Evolutionary conservation across 495 filamentous ascomycete species (phyloP), one percentile per base, ranked within the genome.

Genomic region (Neurospora sp.): DNA sequence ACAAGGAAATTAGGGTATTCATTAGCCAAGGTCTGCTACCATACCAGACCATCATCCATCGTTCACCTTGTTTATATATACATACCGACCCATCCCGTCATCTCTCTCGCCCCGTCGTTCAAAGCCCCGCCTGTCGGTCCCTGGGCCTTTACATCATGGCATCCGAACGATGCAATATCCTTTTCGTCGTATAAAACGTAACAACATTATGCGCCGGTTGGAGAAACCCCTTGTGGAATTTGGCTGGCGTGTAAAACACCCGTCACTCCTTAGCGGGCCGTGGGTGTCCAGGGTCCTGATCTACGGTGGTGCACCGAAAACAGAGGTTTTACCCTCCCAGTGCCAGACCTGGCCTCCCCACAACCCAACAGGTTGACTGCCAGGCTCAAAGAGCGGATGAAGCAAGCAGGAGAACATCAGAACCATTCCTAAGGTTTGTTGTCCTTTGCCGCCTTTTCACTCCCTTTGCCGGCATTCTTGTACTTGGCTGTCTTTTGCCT

Each of bases 401-500:
- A 65, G 14, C 22, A 65, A 9, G 27, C 53, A 65, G 3, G 14
- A 65, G 22, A 65, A 65, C 53, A 65, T 65, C 27, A 65, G 27
- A 65, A 65, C 27, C 53, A 65, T 35, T 65, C 27, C 53, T 61
- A 61, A 61, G 53, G 7, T 65, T 35, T 65, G 27, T 35, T 65
- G 53, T 65, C 53, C 68, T 69, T 69, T 41, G 68, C 31, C 68
- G 35, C 39, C 68, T 69, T 41, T 35, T 46, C 68, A n/a, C 22
- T 1, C 68, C 11, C 68, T 41, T 69, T 69, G 35, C 39, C 35
- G 10, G 70, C 42, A 48, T 37, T 35, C 22, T 61, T 69, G 73
- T 76, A 71, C 74, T 71, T 68, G 68, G 74, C 71, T 1, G 46
- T 40, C 71, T 44, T 73, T 38, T 65, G 22, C 39, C 48, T 71